Conservation (phyloP, 352 stramenopile species). For the Blastocystis sp. region DNA sequence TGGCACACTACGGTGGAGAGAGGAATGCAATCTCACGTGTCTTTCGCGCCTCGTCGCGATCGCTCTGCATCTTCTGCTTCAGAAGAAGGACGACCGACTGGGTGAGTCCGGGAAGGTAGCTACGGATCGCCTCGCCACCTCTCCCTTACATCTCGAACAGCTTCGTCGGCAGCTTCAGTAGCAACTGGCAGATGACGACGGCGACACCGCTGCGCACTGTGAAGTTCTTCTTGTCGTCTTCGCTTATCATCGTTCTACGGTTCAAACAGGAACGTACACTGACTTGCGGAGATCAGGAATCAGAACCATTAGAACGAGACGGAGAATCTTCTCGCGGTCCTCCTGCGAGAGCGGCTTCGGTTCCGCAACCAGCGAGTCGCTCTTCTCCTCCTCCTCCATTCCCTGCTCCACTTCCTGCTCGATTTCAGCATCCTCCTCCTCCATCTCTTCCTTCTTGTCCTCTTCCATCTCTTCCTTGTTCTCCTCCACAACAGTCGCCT, state of each 20-base stretch:
- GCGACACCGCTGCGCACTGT: conserved; percentile 1
- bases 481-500: background rate
- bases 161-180: background rate
- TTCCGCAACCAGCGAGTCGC: background rate
- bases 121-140: background rate
- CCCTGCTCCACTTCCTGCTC: background rate
- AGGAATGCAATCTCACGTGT: background rate
- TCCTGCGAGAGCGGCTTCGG: background rate
- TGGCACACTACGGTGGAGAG: background rate
- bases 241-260: background rate
- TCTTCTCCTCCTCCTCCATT: background rate
- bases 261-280: background rate
- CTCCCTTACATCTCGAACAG: conserved; percentile 15
- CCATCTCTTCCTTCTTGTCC: background rate
- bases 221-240: conserved; percentile 7
- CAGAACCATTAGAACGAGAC: background rate
- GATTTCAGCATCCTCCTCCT: background rate
- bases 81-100: conserved; percentile 27
- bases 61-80: conserved; percentile 37
- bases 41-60: conserved; percentile 31
- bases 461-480: background rate
- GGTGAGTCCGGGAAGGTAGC: conserved; percentile 25
- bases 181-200: conserved; percentile 30
- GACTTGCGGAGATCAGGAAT: conserved; percentile 45
- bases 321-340: conserved; percentile 14